Conservation (phyloP, 768 basidiomycete species). For the Dendrothele bispora region DNA sequence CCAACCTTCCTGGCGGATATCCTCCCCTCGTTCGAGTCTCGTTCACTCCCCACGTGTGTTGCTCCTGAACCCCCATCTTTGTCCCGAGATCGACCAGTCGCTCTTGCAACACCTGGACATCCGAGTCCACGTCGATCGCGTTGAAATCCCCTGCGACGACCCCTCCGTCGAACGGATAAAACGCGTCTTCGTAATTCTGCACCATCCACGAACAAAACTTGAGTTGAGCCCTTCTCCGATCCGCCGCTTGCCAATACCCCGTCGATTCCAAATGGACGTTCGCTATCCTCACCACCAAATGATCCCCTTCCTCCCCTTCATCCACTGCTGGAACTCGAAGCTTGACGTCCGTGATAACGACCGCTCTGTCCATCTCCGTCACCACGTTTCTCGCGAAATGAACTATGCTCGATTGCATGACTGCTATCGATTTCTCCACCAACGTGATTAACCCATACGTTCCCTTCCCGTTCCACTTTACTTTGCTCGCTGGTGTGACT, state of each 20-base stretch:
- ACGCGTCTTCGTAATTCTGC: constrained; percentile 44
- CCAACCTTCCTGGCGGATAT: constrained; percentile 56
- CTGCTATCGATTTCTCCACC: constrained; percentile 53
- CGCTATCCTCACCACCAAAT: constrained; percentile 55
- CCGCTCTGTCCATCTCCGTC: constrained; percentile 39
- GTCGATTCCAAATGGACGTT: constrained; percentile 80
- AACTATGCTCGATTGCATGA: constrained; percentile 36
- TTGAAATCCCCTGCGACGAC: constrained; percentile 77
- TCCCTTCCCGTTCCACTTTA: constrained; percentile 53
- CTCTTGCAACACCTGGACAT: constrained; percentile 39
- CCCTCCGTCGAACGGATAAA: constrained; percentile 51
- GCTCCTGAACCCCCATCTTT: constrained; percentile 40
- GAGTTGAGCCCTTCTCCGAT: constrained; percentile 51
- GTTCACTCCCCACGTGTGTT: constrained; percentile 74
- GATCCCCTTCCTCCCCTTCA: constrained; percentile 30
- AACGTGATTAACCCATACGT: constrained; percentile 72
- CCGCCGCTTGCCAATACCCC: constrained; percentile 36
- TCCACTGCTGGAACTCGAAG: constrained; percentile 35
- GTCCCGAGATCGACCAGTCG: constrained; percentile 66
- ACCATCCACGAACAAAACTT: too few species aligned
- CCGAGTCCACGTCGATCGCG: constrained; percentile 45
- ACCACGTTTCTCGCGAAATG: constrained; percentile 34
- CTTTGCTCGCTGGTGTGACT: constrained; percentile 51
- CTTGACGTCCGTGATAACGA: constrained; percentile 55
- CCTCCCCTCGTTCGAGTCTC: constrained; percentile 33